Percentiles rank a stretch among this genome's conserved stretches.
Conservation (phyloP, 352 stramenopile genomes). For the Halophytophthora polymorphica region DNA sequence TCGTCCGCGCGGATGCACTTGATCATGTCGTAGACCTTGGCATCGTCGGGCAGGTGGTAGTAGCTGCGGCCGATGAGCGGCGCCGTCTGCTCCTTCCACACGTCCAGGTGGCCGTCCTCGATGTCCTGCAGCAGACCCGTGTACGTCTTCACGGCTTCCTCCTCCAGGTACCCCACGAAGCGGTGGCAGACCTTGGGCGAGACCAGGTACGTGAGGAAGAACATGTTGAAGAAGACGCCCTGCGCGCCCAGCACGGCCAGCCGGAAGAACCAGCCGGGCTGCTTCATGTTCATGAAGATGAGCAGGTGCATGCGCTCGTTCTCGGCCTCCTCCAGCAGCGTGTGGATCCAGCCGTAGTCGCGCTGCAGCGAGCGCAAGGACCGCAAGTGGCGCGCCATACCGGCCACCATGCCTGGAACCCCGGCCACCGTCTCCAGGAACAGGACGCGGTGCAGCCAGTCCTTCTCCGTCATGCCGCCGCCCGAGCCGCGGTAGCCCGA, state of each 20-base stretch:
- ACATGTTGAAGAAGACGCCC: constrained; percentile 82
- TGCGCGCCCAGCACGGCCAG: constrained; percentile 72
- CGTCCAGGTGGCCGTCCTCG: constrained; percentile 69
- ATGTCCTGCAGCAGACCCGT: constrained; percentile 90
- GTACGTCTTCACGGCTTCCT: constrained; percentile 91
- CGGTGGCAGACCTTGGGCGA: constrained; percentile 88
- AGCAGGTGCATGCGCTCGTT: constrained; percentile 93
- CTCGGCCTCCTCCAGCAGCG: constrained; percentile 88
- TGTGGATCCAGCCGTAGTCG: constrained; percentile 90
- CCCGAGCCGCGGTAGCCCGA: constrained; percentile 48
- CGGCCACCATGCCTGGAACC: constrained; percentile 70
- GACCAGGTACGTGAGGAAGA: constrained; percentile 84
- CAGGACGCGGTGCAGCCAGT: constrained; percentile 70
- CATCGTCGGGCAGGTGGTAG: constrained; percentile 79
- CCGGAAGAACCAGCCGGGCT: constrained; percentile 74
- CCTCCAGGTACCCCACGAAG: constrained; percentile 92
- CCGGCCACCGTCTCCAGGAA: constrained; percentile 77
- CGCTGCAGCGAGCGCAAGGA: constrained; percentile 75
- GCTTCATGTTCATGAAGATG: constrained; percentile 88
- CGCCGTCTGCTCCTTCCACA: constrained; percentile 68
- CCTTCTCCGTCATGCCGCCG: constrained; percentile 47
- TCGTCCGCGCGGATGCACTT: constrained; percentile 88
- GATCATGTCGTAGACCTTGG: constrained; percentile 80
- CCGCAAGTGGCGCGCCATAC: constrained; percentile 71
- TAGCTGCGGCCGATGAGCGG: constrained; percentile 83